Conservation (phyloP, 2,329 filamentous ascomycete species). For the Septoria petroselini region DNA sequence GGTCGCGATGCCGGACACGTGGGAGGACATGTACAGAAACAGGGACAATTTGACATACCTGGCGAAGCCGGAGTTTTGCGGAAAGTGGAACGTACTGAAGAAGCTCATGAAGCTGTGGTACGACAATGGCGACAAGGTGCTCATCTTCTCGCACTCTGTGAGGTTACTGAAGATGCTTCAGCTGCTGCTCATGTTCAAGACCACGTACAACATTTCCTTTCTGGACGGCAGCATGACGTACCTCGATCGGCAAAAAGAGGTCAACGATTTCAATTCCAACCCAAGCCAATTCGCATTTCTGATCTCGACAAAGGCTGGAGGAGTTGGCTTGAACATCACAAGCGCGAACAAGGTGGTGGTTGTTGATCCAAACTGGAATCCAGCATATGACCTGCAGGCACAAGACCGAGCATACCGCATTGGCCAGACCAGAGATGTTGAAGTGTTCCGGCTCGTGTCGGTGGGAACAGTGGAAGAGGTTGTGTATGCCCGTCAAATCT, state of each 20-base stretch:
- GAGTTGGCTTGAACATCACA: slow-evolving; percentile 92
- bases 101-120: slow-evolving; percentile 89
- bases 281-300: slow-evolving; percentile 88
- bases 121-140: slow-evolving; percentile 82
- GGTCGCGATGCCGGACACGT: slow-evolving; percentile 69
- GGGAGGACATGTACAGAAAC: slow-evolving; percentile 69
- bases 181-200: slow-evolving; percentile 78
- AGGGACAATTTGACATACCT: slow-evolving; percentile 77
- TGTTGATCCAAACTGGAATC: slow-evolving; percentile 97
- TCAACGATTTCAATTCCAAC: slow-evolving; percentile 89
- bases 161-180: slow-evolving; percentile 78
- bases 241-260: slow-evolving; percentile 73
- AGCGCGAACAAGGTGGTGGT: slow-evolving; percentile 98
- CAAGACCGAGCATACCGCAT: slow-evolving; percentile 96
- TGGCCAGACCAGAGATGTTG: slow-evolving; percentile 86
- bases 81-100: slow-evolving; percentile 91
- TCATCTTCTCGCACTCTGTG: slow-evolving; percentile 93
- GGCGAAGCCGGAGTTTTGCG: slow-evolving; percentile 86
- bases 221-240: slow-evolving; percentile 81
- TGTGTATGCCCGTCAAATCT: slow-evolving; percentile 93
- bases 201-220: slow-evolving; percentile 83
- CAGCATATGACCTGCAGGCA: slow-evolving; percentile 87
- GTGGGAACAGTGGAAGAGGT: slow-evolving; percentile 95
- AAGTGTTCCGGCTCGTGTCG: slow-evolving; percentile 88
- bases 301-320: slow-evolving; percentile 89